Conservation (phyloP, 2,329 filamentous ascomycete species). For the Chaetomium olivaceum region DNA sequence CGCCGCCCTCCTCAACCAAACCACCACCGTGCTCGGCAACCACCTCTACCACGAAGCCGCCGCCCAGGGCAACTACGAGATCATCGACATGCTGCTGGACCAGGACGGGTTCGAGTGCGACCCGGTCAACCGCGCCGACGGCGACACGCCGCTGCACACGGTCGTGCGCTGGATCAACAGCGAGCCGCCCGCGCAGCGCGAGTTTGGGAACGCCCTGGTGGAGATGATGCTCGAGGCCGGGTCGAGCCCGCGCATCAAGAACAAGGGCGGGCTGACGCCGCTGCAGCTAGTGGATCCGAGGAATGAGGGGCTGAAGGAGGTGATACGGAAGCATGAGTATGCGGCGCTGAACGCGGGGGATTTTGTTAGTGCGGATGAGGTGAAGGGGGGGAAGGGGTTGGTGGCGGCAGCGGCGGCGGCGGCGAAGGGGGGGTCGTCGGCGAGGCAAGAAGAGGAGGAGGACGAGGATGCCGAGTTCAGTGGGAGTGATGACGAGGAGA, state of each 20-base stretch:
- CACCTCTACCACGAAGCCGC: constrained; percentile 89
- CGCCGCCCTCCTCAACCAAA: constrained; percentile 78
- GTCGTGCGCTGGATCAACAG: constrained; percentile 76
- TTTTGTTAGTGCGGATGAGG: constrained; percentile 48
- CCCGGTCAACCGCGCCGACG: constrained; percentile 67
- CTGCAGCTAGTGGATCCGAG: constrained; percentile 71
- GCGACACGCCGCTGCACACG: constrained; percentile 78
- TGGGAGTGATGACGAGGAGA: constrained; percentile 64
- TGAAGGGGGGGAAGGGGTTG: constrained; percentile 27
- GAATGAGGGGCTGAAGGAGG: constrained; percentile 60
- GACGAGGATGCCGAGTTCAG: constrained; percentile 63
- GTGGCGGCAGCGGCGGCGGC: neutral
- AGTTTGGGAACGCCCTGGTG: constrained; percentile 66
- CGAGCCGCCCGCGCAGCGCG: constrained; percentile 62
- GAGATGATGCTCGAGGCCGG: constrained; percentile 83
- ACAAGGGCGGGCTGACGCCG: constrained; percentile 72
- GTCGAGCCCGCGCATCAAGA: constrained; percentile 57
- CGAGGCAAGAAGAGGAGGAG: constrained; percentile 38
- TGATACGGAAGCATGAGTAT: constrained; percentile 73
- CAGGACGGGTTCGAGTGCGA: constrained; percentile 85
- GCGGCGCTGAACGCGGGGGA: constrained; percentile 59
- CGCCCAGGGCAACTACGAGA: constrained; percentile 78
- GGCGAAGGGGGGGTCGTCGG: too few relatives aligned
- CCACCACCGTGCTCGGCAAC: constrained; percentile 83
- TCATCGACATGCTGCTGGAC: constrained; percentile 80